Percentiles rank a stretch among this genome's conserved stretches.
These are phyloP conservation scores for Rhynchospora tenuis DNA, from an alignment of 176 grass and related monocot species.

Conservation along the genomic window DNA sequence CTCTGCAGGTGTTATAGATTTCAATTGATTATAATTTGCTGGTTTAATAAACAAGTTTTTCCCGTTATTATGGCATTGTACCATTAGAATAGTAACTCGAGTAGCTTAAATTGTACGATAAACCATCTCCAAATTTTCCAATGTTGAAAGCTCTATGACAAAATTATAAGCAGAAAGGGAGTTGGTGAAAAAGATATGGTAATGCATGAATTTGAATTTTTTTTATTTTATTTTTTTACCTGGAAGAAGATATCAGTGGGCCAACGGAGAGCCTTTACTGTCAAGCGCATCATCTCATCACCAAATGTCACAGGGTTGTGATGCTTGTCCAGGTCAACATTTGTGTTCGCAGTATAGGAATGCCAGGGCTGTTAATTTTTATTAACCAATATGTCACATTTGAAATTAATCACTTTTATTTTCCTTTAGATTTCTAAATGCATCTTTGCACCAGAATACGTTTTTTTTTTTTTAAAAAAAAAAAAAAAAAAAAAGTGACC, in stretches of 20 bases:
- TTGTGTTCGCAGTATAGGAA: slow-evolving; percentile 53
- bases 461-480: too few relatives aligned
- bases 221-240: slow-evolving; percentile 4
- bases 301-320: slow-evolving; percentile 48
- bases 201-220: not conserved
- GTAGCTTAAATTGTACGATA: too few relatives aligned
- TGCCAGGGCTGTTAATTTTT: slow-evolving; percentile 47
- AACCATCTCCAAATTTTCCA: not conserved
- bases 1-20: slow-evolving; percentile 27
- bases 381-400: slow-evolving; percentile 7
- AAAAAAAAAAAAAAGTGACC: too few relatives aligned
- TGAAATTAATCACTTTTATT: not conserved
- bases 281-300: slow-evolving; percentile 68
- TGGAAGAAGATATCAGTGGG: slow-evolving; percentile 81
- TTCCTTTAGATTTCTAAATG: too few relatives aligned
- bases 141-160: too few relatives aligned
- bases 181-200: not conserved
- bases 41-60: not conserved
- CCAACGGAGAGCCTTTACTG: slow-evolving; percentile 61
- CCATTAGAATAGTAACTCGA: too few relatives aligned
- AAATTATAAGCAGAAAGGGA: not conserved
- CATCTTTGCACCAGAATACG: too few relatives aligned
- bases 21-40: not conserved
- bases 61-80: too few relatives aligned
- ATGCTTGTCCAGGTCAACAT: slow-evolving; percentile 63